Percentiles rank a stretch among this genome's conserved stretches.
phyloP scores from a whole-genome alignment of 2,329 filamentous ascomycete genomes.

The Aspergillus piperis region DNA sequence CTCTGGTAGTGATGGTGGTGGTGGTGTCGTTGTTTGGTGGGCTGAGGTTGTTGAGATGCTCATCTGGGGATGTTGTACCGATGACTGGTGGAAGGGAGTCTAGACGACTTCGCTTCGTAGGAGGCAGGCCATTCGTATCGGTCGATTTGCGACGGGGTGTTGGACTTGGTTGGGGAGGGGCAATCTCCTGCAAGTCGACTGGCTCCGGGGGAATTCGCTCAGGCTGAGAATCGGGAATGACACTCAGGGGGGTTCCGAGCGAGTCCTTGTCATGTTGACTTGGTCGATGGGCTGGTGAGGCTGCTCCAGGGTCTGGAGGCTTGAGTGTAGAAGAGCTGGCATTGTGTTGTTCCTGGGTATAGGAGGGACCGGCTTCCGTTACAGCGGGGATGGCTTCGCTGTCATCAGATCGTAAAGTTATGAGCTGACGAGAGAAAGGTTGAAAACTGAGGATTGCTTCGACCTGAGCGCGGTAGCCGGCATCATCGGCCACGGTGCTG shows the following conservation, averaged over 20 bases:
- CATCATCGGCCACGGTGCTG: conserved; percentile 40
- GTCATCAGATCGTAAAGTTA: conserved; percentile 13
- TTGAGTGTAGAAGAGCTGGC: neutral
- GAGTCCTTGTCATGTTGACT: conserved; percentile 21
- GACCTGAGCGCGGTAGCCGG: conserved; percentile 41
- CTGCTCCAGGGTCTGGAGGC: neutral
- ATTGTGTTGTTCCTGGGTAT: neutral
- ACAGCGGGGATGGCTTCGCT: neutral
- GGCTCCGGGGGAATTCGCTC: conserved; percentile 9
- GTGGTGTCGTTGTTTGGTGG: neutral
- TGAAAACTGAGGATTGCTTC: conserved; percentile 40
- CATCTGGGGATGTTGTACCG: neutral
- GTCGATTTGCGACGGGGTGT: neutral
- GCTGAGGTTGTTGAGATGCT: neutral
- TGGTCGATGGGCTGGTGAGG: neutral
- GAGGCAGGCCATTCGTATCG: neutral
- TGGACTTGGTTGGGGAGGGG: neutral
- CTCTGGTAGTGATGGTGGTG: neutral
- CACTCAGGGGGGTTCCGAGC: conserved; percentile 39
- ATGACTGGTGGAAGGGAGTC: neutral
- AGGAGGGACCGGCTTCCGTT: neutral
- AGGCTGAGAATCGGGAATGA: conserved; percentile 45
- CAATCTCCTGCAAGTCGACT: conserved; percentile 5
- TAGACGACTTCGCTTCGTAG: conserved; percentile 19
- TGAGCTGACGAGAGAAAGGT: conserved; percentile 28